phyloP scores from a whole-genome alignment of 345 rosid genomes.

The Populus deltoides region DNA sequence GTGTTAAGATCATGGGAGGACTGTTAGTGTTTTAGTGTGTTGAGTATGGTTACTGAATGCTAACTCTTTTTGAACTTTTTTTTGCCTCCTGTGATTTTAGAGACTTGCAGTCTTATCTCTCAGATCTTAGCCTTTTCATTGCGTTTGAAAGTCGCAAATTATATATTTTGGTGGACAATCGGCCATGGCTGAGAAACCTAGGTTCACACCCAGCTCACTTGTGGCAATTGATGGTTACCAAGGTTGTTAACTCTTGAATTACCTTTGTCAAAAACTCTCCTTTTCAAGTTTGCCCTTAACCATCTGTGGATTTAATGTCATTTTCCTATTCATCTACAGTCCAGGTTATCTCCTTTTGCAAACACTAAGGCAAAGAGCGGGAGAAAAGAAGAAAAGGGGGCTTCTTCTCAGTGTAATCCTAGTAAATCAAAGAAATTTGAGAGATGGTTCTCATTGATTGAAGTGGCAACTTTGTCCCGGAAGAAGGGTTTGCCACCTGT shows the following conservation, averaged over 20 bases:
- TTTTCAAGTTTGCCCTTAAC: neutral
- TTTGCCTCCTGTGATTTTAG: constrained; percentile 44
- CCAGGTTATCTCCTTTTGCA: constrained; percentile 97
- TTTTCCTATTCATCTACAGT: constrained; percentile 48
- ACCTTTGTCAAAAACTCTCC: neutral
- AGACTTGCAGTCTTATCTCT: constrained; percentile 94
- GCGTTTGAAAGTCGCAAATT: constrained; percentile 74
- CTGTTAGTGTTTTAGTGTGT: neutral
- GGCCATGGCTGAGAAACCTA: constrained; percentile 72
- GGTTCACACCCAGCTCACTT: constrained; percentile 68
- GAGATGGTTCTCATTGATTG: constrained; percentile 69
- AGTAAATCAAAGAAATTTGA: constrained; percentile 38
- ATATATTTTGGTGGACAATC: constrained; percentile 86
- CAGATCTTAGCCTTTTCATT: constrained; percentile 78
- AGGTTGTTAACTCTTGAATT: constrained; percentile 46
- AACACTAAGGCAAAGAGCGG: constrained; percentile 60
- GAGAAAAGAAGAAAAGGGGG: constrained; percentile 41
- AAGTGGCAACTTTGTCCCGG: constrained; percentile 53
- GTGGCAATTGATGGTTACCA: constrained; percentile 98
- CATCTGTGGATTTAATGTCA: constrained; percentile 9
- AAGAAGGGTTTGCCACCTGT: constrained; percentile 61
- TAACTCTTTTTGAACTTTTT: neutral
- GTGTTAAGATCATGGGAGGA: neutral
- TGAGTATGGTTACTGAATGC: neutral
- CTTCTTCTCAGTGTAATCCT: constrained; percentile 28